Percentiles rank a stretch among this genome's conserved stretches.
Evolutionary conservation across 768 basidiomycete genomes (phyloP).

Genomic region (Lenzites betulinus): DNA sequence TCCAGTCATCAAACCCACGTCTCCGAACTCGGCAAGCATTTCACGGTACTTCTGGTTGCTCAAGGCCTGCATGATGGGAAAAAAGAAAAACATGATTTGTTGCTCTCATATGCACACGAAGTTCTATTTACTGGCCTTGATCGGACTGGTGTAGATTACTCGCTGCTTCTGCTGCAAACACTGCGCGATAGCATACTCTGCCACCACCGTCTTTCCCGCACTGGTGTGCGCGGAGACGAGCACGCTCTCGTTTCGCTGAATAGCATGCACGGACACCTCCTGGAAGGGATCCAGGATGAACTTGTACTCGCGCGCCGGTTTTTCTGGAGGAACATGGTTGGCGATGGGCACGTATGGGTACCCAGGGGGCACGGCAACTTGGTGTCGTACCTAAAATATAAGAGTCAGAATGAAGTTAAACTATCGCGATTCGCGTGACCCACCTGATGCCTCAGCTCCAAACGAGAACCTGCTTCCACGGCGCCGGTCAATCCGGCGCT

Average conservation of each 20-base stretch:
- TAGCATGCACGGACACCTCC: conserved; percentile 89
- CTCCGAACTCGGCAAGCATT: conserved; percentile 95
- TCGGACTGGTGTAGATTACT: conserved; percentile 99
- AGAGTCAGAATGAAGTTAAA: background rate
- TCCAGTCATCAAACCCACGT: conserved; percentile 98
- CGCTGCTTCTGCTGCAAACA: conserved; percentile 92
- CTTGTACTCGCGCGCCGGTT: conserved; percentile 91
- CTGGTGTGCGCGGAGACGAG: conserved; percentile 98
- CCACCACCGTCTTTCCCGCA: conserved; percentile 99
- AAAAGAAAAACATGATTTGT: conserved; percentile 23
- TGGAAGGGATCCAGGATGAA: conserved; percentile 99
- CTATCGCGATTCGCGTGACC: background rate
- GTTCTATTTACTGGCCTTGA: conserved; percentile 72
- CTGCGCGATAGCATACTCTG: conserved; percentile 98
- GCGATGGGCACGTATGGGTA: conserved; percentile 91
- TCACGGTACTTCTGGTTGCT: conserved; percentile 99
- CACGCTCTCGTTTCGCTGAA: conserved; percentile 96
- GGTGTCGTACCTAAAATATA: conserved; percentile 75
- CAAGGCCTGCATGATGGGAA: conserved; percentile 64
- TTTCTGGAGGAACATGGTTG: conserved; percentile 86
- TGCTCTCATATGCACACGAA: background rate
- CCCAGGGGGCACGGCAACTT: conserved; percentile 93
- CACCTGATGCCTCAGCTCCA: conserved; percentile 84
- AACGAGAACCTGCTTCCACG: conserved; percentile 61
- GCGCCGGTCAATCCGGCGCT: conserved; percentile 83